These are phyloP conservation scores for Coemansia sp. DNA, from an alignment of 192 early-diverging fungal genomes.

Conservation along the genomic window DNA sequence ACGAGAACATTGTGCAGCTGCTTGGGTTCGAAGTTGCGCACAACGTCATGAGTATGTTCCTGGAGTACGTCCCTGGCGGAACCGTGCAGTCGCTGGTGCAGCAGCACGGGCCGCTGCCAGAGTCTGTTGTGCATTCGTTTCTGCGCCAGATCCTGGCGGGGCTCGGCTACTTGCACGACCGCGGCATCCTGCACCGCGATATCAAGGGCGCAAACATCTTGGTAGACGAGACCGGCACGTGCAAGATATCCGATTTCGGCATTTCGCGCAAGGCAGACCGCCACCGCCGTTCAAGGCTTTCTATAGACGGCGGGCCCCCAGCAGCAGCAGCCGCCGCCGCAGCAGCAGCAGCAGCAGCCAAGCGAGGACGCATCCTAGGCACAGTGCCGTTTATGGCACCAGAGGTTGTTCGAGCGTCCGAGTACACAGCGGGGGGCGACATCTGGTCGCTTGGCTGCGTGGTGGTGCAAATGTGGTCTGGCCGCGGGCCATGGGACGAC, in stretches of 20 bases:
- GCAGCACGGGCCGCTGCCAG: slow-evolving; percentile 72
- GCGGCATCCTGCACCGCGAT: slow-evolving; percentile 75
- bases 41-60: slow-evolving; percentile 84
- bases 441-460: slow-evolving; percentile 91
- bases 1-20: slow-evolving; percentile 95
- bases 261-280: slow-evolving; percentile 78
- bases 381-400: slow-evolving; percentile 97
- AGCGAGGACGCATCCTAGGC: slow-evolving; percentile 61
- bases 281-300: slow-evolving; percentile 3
- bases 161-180: slow-evolving; percentile 82
- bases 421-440: slow-evolving; percentile 91
- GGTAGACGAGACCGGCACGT: slow-evolving; percentile 77
- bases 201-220: slow-evolving; percentile 84
- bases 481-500: slow-evolving; percentile 71
- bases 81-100: slow-evolving; percentile 79
- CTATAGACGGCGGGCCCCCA: neutral
- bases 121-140: slow-evolving; percentile 73
- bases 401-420: slow-evolving; percentile 79
- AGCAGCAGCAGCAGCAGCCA: slow-evolving; percentile 52
- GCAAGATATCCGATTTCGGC: slow-evolving; percentile 98
- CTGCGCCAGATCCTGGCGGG: slow-evolving; percentile 83
- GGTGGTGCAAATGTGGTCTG: slow-evolving; percentile 95
- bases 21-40: slow-evolving; percentile 75
- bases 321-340: too few relatives aligned
- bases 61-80: slow-evolving; percentile 97